Evolutionary conservation across 805 yeast species (phyloP).

Genomic region (Crinitomyces ghanaensis): DNA sequence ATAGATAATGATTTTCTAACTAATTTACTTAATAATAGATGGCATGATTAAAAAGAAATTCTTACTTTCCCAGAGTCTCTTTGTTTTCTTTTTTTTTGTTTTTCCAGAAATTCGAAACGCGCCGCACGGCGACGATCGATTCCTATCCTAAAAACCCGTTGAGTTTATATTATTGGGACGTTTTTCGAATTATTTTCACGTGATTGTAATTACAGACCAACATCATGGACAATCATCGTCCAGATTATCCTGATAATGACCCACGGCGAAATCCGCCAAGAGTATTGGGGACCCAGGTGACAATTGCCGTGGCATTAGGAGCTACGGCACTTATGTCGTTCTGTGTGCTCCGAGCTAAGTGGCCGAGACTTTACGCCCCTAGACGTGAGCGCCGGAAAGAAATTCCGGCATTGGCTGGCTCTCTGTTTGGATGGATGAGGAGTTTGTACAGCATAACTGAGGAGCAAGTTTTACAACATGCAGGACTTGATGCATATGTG

Average conservation of each 20-base stretch:
- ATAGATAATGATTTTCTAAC: too few relatives aligned
- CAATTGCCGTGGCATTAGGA: conserved; percentile 61
- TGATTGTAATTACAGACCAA: not conserved
- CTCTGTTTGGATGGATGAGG: conserved; percentile 75
- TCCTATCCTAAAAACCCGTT: not conserved
- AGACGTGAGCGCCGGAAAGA: conserved; percentile 41
- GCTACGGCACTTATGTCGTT: conserved; percentile 54
- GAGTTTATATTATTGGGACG: not conserved
- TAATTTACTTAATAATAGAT: too few relatives aligned
- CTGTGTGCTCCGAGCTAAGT: conserved; percentile 55
- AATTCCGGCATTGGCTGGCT: conserved; percentile 43
- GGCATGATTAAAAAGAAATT: not conserved
- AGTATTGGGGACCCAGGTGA: conserved; percentile 67
- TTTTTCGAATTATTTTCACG: not conserved
- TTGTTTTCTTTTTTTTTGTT: not conserved
- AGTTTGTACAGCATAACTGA: conserved; percentile 56
- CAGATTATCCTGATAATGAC: conserved; percentile 9
- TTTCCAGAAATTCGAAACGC: not conserved
- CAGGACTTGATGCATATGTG: conserved; percentile 92
- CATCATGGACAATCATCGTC: conserved; percentile 6
- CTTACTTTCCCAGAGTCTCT: not conserved
- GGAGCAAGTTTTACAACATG: conserved; percentile 68
- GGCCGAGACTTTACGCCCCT: conserved; percentile 80
- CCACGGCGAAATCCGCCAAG: conserved; percentile 27
- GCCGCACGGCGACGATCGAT: not conserved